These are phyloP conservation scores for Pulveroboletus sp. DNA, from an alignment of 768 basidiomycete species.

Conservation along the genomic window DNA sequence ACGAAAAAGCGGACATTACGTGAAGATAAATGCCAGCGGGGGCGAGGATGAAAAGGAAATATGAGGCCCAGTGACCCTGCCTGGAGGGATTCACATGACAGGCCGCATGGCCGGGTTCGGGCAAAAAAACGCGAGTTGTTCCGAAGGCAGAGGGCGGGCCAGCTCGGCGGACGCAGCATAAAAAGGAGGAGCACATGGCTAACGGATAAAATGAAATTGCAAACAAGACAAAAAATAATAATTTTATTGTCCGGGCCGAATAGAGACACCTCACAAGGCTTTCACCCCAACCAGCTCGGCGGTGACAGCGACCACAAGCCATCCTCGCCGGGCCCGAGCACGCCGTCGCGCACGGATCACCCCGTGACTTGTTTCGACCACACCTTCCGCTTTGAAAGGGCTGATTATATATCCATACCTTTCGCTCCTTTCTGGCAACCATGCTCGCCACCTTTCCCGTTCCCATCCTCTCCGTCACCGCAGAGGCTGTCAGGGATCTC, in stretches of 20 bases:
- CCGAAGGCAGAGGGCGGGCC: conserved; percentile 5
- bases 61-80: conserved; percentile 5
- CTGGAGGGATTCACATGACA: conserved; percentile 11
- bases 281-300: conserved; percentile 16
- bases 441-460: conserved; percentile 55
- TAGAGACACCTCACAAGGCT: conserved; percentile 24
- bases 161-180: background rate
- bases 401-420: conserved; percentile 19
- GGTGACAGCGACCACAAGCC: conserved; percentile 12
- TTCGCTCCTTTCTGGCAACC: conserved; percentile 14
- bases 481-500: conserved; percentile 63
- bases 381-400: conserved; percentile 16
- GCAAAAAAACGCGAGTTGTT: conserved; percentile 3
- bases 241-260: conserved; percentile 18
- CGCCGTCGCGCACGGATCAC: conserved; percentile 19
- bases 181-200: background rate
- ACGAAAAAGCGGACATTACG: conserved; percentile 2
- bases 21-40: conserved; percentile 1
- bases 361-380: conserved; percentile 27
- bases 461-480: conserved; percentile 63
- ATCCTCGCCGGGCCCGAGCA: background rate
- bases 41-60: conserved; percentile 11
- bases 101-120: conserved; percentile 7
- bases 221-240: background rate
- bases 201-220: background rate